phyloP scores from a whole-genome alignment of 176 grass and related monocot species.

The Oryza glumipatula region DNA sequence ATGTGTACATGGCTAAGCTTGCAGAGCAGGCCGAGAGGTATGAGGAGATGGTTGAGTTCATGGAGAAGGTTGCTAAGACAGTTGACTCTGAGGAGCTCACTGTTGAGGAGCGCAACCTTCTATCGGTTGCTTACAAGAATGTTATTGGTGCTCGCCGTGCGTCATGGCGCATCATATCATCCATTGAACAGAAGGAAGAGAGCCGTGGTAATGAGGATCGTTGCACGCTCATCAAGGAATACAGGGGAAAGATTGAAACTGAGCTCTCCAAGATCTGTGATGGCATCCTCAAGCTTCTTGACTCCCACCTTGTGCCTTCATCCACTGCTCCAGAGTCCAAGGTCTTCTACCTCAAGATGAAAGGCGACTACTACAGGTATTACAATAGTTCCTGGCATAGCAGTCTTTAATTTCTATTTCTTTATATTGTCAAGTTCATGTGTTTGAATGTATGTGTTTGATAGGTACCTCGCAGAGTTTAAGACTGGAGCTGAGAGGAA shows the following conservation, averaged over 20 bases:
- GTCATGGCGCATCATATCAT: constrained; percentile 63
- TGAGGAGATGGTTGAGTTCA: constrained; percentile 59
- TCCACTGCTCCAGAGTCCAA: constrained; percentile 46
- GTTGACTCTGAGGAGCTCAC: constrained; percentile 50
- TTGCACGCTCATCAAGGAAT: constrained; percentile 49
- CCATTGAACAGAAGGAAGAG: constrained; percentile 59
- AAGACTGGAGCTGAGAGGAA: constrained; percentile 53
- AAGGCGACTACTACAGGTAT: constrained; percentile 52
- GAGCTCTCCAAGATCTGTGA: constrained; percentile 58
- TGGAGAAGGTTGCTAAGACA: constrained; percentile 46
- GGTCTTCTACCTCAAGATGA: constrained; percentile 64
- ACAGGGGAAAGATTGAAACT: constrained; percentile 51
- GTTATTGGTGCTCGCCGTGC: constrained; percentile 44
- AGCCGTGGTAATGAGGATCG: constrained; percentile 45
- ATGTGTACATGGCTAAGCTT: constrained; percentile 60
- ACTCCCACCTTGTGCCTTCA: constrained; percentile 51
- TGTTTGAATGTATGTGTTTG: constrained; percentile 17
- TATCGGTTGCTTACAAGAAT: constrained; percentile 64
- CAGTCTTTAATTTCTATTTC: not conserved
- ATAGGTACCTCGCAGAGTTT: constrained; percentile 54
- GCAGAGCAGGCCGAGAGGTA: constrained; percentile 63
- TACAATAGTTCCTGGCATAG: not conserved
- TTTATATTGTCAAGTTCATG: not conserved
- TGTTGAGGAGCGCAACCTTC: constrained; percentile 55
- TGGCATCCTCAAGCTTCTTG: constrained; percentile 59